Base-by-base conservation (phyloP, 176 grass and related monocot species). In the Carex kokanica region DNA sequence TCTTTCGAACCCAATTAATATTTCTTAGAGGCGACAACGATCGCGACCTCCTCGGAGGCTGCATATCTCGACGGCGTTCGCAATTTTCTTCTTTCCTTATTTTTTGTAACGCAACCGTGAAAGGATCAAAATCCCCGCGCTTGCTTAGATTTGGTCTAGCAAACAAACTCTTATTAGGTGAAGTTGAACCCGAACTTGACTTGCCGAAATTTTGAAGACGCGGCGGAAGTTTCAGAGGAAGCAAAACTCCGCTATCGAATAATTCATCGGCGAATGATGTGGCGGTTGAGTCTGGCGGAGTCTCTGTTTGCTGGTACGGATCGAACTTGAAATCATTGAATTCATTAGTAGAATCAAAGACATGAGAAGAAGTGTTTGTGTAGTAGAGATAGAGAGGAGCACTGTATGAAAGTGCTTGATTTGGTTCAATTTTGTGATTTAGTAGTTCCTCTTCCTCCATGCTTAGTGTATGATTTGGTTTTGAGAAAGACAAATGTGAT, bases 211-310 rank as follows among this genome's bases (percentile, higher is more conserved):
- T 85, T 66, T 88, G 80, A 49, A 88, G 80, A 8, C 69, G 66
- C 16, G 86, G 81, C 1, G 86, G 86, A 27, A 83, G 86, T 54
- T 88, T 83, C 1, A 87, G 80, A 6, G 86, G 80, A 69, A 83
- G 80, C 59, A 87, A 81, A 14, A 60, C 17, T 41, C 86, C 70
- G 3, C 69, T 83, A 15, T 68, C 56, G 18, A 87, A 88, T 12
- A 88, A 66, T 41, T 88, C 86, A 3, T 88, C 81, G 0, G 80
- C 81, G 3, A 83, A 88, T 17, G 86, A 78, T 12, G 65, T 58
- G 29, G 23, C 3, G 2, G 41, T 52, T 3, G 70, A 65, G 14
- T 27, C 67, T 0, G 9, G 3, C 6, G 32, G 3, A 74, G 66
- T 53, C 25, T 47, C 17, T 10, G 40, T 60, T 45, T 84, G 13